Evolutionary conservation across 192 early-diverging fungal species (phyloP), one percentile per base, ranked within the genome.

Genomic region (Rhizophagus clarus): DNA sequence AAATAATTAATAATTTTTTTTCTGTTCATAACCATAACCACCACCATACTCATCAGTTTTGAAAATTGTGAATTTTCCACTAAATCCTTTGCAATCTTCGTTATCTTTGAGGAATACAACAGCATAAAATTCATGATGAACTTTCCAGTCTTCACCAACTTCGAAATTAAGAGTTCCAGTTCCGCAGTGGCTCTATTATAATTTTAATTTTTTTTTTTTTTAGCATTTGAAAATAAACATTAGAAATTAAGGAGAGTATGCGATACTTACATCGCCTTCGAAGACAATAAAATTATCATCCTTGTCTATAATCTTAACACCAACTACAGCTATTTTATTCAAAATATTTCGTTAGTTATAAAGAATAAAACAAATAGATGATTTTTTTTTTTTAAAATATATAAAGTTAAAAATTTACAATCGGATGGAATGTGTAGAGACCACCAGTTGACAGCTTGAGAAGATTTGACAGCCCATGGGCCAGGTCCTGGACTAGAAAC

Each of bases 391-490:
- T n/a, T n/a, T n/a, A n/a, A 22, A 56, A 51, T 20, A 56, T 56
- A 14, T 15, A 20, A 11, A 1, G 3, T 2, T 15, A 56, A 56
- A 56, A 22, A 22, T 20, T 56, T 56, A 56, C 51, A 4, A 7
- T 56, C 51, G 15, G 17, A 20, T 56, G 51, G 17, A 56, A 56
- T 56, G 20, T 6, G 1, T 17, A 56, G 20, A 56, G 51, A 72
- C 42, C 70, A 72, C 70, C 42, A 37, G 22, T 22, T 72, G 34
- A 72, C 22, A 26, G 12, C 4, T 47, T 72, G 70, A 2, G 0
- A 24, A 24, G 70, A 72, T 45, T 42, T 22, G 8, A 72, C 24
- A n/a, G 70, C 70, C 70, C 70, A 72, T 26, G 70, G 70, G 15
- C 70, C 70, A 20, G n/a, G 0, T 7, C 70, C 70, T 37, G 70